phyloP scores from a whole-genome alignment of 108 stramenopile genomes.

The Nitzschia inconspicua region DNA sequence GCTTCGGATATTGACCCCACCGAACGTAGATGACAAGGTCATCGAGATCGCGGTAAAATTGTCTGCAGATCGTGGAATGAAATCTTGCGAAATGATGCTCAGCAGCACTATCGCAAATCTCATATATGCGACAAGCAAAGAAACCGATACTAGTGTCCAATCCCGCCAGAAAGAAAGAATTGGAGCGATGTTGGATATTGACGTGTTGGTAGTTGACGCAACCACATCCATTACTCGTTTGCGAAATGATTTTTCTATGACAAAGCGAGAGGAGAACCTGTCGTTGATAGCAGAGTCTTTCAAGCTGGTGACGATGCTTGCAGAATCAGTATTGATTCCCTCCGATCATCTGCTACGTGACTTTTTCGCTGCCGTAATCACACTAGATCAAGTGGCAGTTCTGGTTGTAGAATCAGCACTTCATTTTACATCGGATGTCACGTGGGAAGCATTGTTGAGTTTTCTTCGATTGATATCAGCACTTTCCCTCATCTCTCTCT shows the following conservation, averaged over 20 bases:
- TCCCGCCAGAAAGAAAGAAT: background rate
- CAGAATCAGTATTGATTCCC: constrained; percentile 1
- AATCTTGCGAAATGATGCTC: background rate
- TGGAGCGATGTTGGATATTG: background rate
- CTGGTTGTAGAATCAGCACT: too few species aligned
- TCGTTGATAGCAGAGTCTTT: constrained; percentile 4
- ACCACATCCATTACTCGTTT: background rate
- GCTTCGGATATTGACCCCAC: constrained; percentile 6
- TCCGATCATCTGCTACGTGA: constrained; percentile 1
- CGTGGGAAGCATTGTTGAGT: too few species aligned
- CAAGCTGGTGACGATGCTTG: background rate
- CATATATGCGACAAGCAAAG: background rate
- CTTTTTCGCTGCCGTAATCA: too few species aligned
- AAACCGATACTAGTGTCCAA: background rate
- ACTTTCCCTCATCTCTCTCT: too few species aligned
- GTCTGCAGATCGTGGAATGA: constrained; percentile 16
- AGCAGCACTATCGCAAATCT: background rate
- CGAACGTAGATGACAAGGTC: constrained; percentile 4
- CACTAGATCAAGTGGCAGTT: too few species aligned
- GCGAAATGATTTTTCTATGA: background rate
- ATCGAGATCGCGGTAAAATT: constrained; percentile 8
- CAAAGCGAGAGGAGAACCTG: background rate
- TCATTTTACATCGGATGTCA: too few species aligned
- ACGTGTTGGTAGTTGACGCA: background rate
- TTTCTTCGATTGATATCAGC: too few species aligned